phyloP scores from a whole-genome alignment of 2,329 filamentous ascomycete genomes.

The Sclerotinia spermophila region DNA sequence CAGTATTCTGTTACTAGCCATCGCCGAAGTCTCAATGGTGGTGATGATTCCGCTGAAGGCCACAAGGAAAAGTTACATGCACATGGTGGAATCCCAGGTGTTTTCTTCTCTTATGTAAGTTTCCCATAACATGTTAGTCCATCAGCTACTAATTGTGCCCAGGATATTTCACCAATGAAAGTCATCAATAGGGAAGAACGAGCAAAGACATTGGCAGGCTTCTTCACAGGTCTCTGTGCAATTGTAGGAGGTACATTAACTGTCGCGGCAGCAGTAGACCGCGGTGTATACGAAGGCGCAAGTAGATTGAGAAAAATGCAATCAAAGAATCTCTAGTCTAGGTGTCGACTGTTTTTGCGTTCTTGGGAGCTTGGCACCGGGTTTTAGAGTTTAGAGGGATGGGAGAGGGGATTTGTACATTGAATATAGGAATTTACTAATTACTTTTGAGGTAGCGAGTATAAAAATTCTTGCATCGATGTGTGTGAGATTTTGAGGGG shows the following conservation, averaged over 20 bases:
- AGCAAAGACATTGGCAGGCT: constrained; percentile 84
- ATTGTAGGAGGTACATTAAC: constrained; percentile 93
- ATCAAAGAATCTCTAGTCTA: constrained; percentile 52
- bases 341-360: constrained; percentile 21
- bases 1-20: constrained; percentile 98
- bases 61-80: constrained; percentile 92
- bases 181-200: constrained; percentile 94
- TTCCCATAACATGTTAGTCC: background rate
- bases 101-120: constrained; percentile 97
- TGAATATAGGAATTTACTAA: constrained; percentile 15
- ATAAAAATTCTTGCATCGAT: background rate
- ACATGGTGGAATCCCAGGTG: constrained; percentile 86
- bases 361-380: background rate
- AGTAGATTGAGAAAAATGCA: constrained; percentile 83
- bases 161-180: constrained; percentile 99
- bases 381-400: constrained; percentile 28
- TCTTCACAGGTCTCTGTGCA: constrained; percentile 90
- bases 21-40: constrained; percentile 80
- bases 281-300: constrained; percentile 84
- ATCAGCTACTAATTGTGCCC: background rate
- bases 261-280: constrained; percentile 88
- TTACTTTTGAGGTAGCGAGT: background rate
- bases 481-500: background rate
- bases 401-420: constrained; percentile 21
- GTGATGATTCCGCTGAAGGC: constrained; percentile 78